Conservation (phyloP, 345 rosid species). For the Pistacia vera region DNA sequence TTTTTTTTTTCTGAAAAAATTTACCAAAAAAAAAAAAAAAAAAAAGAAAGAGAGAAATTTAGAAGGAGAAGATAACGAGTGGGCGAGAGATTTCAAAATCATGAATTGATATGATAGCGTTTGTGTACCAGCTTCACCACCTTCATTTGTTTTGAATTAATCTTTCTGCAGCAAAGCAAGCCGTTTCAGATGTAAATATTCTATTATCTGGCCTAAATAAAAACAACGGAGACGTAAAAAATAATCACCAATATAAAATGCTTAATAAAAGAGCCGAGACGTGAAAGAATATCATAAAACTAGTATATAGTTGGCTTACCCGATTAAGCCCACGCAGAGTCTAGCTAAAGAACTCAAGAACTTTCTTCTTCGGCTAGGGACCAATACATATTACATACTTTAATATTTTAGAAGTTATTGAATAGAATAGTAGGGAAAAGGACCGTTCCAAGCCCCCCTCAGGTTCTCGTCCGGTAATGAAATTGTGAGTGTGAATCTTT, state of each 20-base stretch:
- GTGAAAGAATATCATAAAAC: too few relatives aligned
- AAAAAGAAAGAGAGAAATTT: too few relatives aligned
- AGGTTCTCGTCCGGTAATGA: constrained; percentile 1
- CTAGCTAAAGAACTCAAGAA: too few relatives aligned
- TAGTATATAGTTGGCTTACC: too few relatives aligned
- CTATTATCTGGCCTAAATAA: not conserved
- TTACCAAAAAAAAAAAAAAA: too few relatives aligned
- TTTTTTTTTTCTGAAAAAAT: too few relatives aligned
- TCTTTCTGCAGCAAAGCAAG: not conserved
- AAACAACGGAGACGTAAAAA: too few relatives aligned
- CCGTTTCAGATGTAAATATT: not conserved
- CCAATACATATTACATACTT: constrained; percentile 1
- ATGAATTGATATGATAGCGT: not conserved
- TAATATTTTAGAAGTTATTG: not conserved
- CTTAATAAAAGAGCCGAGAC: too few relatives aligned
- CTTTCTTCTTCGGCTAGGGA: not conserved
- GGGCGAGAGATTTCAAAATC: not conserved
- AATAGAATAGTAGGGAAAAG: not conserved
- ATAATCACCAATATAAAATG: too few relatives aligned
- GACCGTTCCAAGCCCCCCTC: not conserved
- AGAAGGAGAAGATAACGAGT: too few relatives aligned
- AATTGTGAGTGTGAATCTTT: constrained; percentile 14
- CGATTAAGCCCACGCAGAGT: too few relatives aligned
- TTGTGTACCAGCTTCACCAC: not conserved
- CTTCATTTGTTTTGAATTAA: not conserved